Conservation (phyloP, 2,329 filamentous ascomycete species). For the Paraphoma sp. region DNA sequence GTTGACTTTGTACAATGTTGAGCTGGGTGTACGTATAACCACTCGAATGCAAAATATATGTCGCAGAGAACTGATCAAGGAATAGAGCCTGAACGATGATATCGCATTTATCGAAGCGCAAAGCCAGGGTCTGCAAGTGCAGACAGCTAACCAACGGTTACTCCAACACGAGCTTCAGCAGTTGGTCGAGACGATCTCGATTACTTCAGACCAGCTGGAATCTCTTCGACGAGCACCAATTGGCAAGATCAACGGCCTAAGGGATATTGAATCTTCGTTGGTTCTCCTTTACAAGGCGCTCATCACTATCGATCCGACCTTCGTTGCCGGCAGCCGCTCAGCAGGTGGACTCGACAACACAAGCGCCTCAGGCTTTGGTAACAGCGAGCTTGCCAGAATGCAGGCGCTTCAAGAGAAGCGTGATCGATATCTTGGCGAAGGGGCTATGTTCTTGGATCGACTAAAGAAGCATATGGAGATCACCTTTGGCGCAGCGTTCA, state of each 20-base stretch:
- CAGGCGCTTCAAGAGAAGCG: slow-evolving; percentile 93
- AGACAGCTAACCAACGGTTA: slow-evolving; percentile 95
- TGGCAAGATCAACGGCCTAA: slow-evolving; percentile 72
- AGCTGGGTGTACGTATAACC: slow-evolving; percentile 74
- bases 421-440: slow-evolving; percentile 82
- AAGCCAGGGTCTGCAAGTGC: slow-evolving; percentile 94
- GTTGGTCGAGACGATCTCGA: slow-evolving; percentile 89
- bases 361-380: slow-evolving; percentile 66
- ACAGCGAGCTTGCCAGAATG: slow-evolving; percentile 83
- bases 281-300: slow-evolving; percentile 89
- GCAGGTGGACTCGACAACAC: slow-evolving; percentile 49
- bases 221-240: slow-evolving; percentile 76
- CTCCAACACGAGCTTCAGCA: slow-evolving; percentile 88
- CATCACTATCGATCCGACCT: slow-evolving; percentile 86
- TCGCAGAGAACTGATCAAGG: slow-evolving; percentile 31
- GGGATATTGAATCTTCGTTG: slow-evolving; percentile 78
- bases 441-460: slow-evolving; percentile 76
- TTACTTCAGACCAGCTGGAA: slow-evolving; percentile 76
- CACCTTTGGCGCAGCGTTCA: slow-evolving; percentile 78
- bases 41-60: too few species aligned
- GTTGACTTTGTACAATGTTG: slow-evolving; percentile 91
- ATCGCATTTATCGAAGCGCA: slow-evolving; percentile 98
- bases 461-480: slow-evolving; percentile 82
- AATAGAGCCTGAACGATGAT: slow-evolving; percentile 88
- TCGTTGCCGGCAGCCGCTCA: slow-evolving; percentile 60